Evolutionary conservation across 306 rosid species (phyloP), one percentile per base, ranked within the genome.

Genomic region (Sicyos edulis): DNA sequence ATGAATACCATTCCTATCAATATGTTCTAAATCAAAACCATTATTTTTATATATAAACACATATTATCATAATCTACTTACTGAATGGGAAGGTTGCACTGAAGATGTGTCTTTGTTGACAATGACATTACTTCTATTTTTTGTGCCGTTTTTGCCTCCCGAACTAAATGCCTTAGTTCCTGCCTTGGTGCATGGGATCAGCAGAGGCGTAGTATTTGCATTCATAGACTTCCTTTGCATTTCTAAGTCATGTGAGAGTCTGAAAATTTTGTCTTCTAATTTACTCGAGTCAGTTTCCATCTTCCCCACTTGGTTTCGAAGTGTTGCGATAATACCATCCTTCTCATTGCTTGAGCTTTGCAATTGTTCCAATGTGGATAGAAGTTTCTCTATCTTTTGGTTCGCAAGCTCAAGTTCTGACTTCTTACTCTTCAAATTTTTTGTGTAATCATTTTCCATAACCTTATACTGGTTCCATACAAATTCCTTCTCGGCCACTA

Each of bases 171-270:
- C 1, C 29, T 26, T 68, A 70, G 49, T n/a, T 70, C 59, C 74
- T 26, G 47, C 60, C 24, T 16, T 53, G 60, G 9, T 53, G 60
- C 74, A 70, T 16, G 14, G 74, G 47, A 26, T 91, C 75, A 91
- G 77, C 42, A 77, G 78, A n/a, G 97, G 91, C 4, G 88, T 88
- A 26, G 52, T 82, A 40, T 71, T 75, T 72, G 72, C 64, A 70
- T 82, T 82, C 53, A 53, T 58, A 8, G 81, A 76, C 72, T 80
- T 88, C 57, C 89, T 80, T 56, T 86, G 54, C 24, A 77, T 73
- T 54, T 80, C 91, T 83, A 93, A 75, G 77, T 88, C 90, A 34
- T 5, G 73, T 7, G 86, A 77, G 72, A 87, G 88, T 73, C 81
- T 80, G 1, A 57, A 78, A 72, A 72, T 68, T 79, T 89, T 89